These are phyloP conservation scores for Platanthera guangdongensis DNA, from an alignment of 106 monocot genomes.

Conservation along the genomic window DNA sequence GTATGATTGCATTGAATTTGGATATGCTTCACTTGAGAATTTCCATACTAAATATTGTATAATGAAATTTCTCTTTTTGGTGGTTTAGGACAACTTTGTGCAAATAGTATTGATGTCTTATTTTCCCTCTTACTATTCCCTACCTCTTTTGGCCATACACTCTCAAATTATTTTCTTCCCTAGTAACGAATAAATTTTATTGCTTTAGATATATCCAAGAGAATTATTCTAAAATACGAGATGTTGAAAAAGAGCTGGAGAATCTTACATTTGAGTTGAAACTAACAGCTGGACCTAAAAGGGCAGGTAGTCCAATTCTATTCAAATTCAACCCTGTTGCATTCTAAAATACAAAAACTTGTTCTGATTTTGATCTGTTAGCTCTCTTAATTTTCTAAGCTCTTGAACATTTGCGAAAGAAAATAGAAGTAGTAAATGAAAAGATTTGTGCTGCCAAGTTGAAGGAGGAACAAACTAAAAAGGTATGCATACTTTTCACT, in stretches of 20 bases:
- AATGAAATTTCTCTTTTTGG: neutral
- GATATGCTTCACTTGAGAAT: neutral
- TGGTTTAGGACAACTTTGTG: neutral
- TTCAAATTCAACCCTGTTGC: neutral
- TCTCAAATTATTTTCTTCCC: neutral
- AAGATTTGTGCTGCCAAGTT: slow-evolving; percentile 69
- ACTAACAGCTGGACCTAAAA: slow-evolving; percentile 97
- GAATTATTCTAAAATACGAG: slow-evolving; percentile 96
- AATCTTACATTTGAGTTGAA: slow-evolving; percentile 79
- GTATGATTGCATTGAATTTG: neutral
- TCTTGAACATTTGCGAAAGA: slow-evolving; percentile 91
- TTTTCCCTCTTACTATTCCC: neutral
- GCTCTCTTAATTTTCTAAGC: slow-evolving; percentile 41
- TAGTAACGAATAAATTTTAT: neutral
- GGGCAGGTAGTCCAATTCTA: slow-evolving; percentile 49
- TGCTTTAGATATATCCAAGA: slow-evolving; percentile 81
- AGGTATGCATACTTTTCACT: slow-evolving; percentile 32
- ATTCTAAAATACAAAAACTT: neutral
- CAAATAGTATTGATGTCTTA: neutral
- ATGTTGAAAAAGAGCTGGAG: slow-evolving; percentile 90
- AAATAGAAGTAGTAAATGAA: slow-evolving; percentile 80
- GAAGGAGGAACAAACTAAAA: slow-evolving; percentile 84
- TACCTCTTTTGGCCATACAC: neutral
- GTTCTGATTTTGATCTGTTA: slow-evolving; percentile 11
- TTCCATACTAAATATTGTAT: too few relatives aligned